Evolutionary conservation across 2,329 filamentous ascomycete genomes (phyloP).

Genomic region (Trichoderma polysporum): DNA sequence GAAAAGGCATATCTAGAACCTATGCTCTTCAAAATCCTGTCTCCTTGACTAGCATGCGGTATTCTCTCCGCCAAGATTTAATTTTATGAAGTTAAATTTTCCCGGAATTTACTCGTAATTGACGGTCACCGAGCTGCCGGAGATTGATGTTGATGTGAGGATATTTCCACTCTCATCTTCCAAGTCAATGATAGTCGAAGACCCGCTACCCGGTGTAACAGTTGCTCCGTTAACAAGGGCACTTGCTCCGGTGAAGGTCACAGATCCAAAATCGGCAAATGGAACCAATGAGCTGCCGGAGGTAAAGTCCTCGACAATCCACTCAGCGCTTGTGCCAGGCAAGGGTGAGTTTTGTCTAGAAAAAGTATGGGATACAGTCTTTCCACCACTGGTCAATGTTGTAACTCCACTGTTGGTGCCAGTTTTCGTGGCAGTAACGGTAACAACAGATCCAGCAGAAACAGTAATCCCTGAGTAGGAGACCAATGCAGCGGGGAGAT

Average conservation of each 20-base stretch:
- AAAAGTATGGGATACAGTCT: not conserved
- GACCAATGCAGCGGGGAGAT: not conserved
- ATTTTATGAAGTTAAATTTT: too few relatives aligned
- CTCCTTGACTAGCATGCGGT: not conserved
- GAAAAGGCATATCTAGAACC: not conserved
- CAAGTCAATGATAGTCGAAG: not conserved
- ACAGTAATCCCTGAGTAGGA: not conserved
- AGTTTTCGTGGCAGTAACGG: slow-evolving; percentile 2
- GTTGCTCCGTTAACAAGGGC: not conserved
- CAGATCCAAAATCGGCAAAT: slow-evolving; percentile 11
- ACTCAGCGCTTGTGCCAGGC: slow-evolving; percentile 13
- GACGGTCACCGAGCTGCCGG: not conserved
- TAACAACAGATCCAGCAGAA: slow-evolving; percentile 6
- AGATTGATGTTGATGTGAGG: not conserved
- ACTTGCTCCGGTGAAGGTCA: not conserved
- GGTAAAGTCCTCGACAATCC: slow-evolving; percentile 10
- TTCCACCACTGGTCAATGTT: not conserved
- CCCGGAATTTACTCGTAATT: not conserved
- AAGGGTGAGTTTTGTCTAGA: not conserved
- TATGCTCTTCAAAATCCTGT: not conserved
- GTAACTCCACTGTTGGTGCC: not conserved
- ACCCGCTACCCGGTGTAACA: not conserved
- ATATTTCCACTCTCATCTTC: not conserved
- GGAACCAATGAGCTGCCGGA: not conserved
- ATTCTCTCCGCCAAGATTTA: not conserved